phyloP scores from a whole-genome alignment of 192 early-diverging fungal species.

The Linnemannia exigua region DNA sequence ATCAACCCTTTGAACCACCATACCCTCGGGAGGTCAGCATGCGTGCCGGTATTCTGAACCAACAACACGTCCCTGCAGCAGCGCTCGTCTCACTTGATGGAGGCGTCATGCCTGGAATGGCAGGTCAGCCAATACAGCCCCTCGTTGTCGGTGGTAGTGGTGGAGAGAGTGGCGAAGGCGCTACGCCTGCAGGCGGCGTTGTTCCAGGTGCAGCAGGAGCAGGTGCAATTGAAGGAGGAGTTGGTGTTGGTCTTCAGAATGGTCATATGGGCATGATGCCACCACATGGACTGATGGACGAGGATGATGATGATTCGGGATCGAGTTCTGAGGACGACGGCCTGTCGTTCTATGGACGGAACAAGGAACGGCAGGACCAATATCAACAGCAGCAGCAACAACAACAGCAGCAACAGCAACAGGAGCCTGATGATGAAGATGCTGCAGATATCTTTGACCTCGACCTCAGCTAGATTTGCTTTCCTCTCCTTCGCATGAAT shows the following conservation, averaged over 20 bases:
- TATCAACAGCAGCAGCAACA: conserved; percentile 25
- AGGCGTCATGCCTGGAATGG: conserved; percentile 38
- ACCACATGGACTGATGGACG: conserved; percentile 25
- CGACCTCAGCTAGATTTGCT: conserved; percentile 14
- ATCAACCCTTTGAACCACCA: conserved; percentile 64
- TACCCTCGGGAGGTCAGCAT: conserved; percentile 69
- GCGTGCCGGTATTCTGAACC: conserved; percentile 63
- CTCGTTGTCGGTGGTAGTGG: too few species aligned
- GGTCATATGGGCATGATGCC: not conserved
- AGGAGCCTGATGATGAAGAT: conserved; percentile 19
- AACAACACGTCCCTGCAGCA: conserved; percentile 61
- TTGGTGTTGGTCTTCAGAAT: not conserved
- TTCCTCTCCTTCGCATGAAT: not conserved
- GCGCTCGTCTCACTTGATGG: conserved; percentile 49
- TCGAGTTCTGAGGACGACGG: conserved; percentile 43
- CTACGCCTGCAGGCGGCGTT: not conserved
- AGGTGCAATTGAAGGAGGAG: not conserved
- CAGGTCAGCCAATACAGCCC: conserved; percentile 9
- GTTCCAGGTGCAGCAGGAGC: not conserved
- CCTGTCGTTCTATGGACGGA: conserved; percentile 24
- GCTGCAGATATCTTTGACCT: conserved; percentile 28
- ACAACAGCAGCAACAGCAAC: conserved; percentile 32
- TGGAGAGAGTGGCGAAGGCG: not conserved
- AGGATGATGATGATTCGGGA: conserved; percentile 45
- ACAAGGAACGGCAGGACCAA: conserved; percentile 17